Conservation (phyloP, 176 grass and related monocot species). For the Rhynchospora tenuis region DNA sequence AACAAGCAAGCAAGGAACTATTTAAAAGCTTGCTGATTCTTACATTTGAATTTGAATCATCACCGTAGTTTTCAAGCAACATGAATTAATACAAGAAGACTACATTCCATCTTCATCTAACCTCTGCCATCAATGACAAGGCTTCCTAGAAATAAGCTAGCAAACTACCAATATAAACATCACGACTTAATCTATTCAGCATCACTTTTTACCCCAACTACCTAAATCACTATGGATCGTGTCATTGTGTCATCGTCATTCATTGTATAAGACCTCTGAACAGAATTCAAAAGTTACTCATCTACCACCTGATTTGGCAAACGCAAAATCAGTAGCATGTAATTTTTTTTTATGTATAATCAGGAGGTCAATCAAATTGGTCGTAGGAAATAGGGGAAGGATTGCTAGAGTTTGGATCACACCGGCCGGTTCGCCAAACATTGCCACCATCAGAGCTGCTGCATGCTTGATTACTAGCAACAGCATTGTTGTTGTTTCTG, state of each 20-base stretch:
- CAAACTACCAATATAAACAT: slow-evolving; percentile 24
- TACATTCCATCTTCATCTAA: neutral
- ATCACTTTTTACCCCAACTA: neutral
- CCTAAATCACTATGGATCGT: neutral
- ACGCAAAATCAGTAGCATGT: neutral
- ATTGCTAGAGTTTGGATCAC: slow-evolving; percentile 62
- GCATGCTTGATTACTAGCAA: slow-evolving; percentile 46
- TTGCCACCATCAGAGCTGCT: slow-evolving; percentile 86
- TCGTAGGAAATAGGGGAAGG: slow-evolving; percentile 59
- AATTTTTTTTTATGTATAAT: neutral
- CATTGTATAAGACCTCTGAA: neutral
- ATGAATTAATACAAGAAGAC: slow-evolving; percentile 18
- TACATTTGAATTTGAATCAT: slow-evolving; percentile 16
- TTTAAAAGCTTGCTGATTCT: slow-evolving; percentile 12
- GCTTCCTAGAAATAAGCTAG: slow-evolving; percentile 23
- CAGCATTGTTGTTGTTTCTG: slow-evolving; percentile 36
- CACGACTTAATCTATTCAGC: neutral
- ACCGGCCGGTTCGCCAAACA: slow-evolving; percentile 51
- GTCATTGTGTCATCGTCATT: slow-evolving; percentile 5
- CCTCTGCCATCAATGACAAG: neutral
- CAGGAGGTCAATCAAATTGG: slow-evolving; percentile 51
- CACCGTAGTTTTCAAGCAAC: slow-evolving; percentile 14
- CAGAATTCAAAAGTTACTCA: neutral
- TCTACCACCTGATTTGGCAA: neutral
- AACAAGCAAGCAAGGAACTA: neutral